Evolutionary conservation across 768 basidiomycete species (phyloP), one percentile per base, ranked within the genome.

Genomic region (Leccinum imitatum): DNA sequence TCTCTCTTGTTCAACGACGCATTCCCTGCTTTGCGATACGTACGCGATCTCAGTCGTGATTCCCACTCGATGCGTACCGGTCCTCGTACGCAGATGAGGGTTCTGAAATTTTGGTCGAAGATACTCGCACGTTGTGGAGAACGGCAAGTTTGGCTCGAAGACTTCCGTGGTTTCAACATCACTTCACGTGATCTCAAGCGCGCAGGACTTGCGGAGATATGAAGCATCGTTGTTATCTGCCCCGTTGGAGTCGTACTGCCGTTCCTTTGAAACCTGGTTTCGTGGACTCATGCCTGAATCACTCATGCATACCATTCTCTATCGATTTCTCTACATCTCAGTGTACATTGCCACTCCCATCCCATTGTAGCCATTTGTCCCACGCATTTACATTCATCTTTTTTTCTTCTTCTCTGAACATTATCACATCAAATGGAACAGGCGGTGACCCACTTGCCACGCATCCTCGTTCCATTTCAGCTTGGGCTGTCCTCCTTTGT

Each of bases 21-120:
- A 54, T 90, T 90, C 69, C 89, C 89, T 25, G 69, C 72, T 13
- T 71, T 90, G 58, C 74, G 75, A 62, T 86, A 80, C 67, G 78
- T 91, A 53, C 75, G 89, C 39, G 89, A 91, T 74, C 75, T 91
- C 72, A 86, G 86, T 67, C 75, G 74, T 66, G 79, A 78, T 59
- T 86, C 84, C 57, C 82, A 87, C 65, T 60, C 63, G 21, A 81
- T 90, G 76, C 77, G 89, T 25, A 27, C 62, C n/a, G 63, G 61
- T 15, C 58, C 60, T 31, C 67, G 70, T 47, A 72, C 79, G 35
- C 68, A 74, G 61, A 66, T 66, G 47, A 69, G 77, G 55, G 69
- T 79, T 46, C 48, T 75, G 53, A 75, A 76, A 57, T 84, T 88
- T 58, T 85, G 84, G 84, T 72, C 73, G 57, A 71, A 73, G 39